Percentiles rank a stretch among this genome's conserved stretches.
Conservation (phyloP, 495 filamentous ascomycete genomes). For the Tetracladium setigerum region DNA sequence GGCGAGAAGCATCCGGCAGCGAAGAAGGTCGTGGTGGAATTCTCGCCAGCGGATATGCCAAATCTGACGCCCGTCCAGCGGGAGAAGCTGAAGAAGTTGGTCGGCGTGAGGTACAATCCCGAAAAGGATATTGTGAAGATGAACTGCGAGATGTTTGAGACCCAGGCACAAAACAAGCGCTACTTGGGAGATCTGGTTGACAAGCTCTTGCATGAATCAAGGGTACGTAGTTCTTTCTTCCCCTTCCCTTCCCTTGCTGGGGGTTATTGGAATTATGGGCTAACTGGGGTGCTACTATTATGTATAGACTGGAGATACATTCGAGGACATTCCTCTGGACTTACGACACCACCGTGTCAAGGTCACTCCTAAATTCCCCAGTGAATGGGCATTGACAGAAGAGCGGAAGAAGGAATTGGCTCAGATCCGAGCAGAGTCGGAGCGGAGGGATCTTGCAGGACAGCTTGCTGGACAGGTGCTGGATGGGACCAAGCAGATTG, state of each 20-base stretch:
- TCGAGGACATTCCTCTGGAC: slow-evolving; percentile 85
- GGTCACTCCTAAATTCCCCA: slow-evolving; percentile 63
- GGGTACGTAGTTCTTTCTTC: slow-evolving; percentile 33
- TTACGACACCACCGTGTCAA: slow-evolving; percentile 78
- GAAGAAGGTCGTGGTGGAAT: slow-evolving; percentile 89
- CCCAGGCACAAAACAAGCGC: slow-evolving; percentile 91
- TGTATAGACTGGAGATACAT: slow-evolving; percentile 52
- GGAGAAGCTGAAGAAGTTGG: slow-evolving; percentile 79
- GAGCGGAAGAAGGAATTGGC: slow-evolving; percentile 58
- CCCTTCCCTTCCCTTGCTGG: background rate
- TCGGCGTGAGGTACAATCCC: slow-evolving; percentile 86
- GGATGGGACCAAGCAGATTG: slow-evolving; percentile 46
- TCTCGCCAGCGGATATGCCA: slow-evolving; percentile 61
- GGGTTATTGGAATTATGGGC: background rate
- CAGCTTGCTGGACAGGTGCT: slow-evolving; percentile 40
- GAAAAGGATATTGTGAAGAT: slow-evolving; percentile 78
- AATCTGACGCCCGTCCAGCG: slow-evolving; percentile 58
- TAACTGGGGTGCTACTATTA: background rate
- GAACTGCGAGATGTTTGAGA: slow-evolving; percentile 80
- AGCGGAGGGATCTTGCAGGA: slow-evolving; percentile 38
- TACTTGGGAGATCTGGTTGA: slow-evolving; percentile 76
- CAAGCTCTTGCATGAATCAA: slow-evolving; percentile 65
- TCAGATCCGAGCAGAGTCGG: slow-evolving; percentile 42
- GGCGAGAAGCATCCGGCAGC: slow-evolving; percentile 89
- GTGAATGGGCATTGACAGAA: slow-evolving; percentile 70